These are phyloP conservation scores for barrel medic (Medicago truncatula) DNA, from an alignment of 306 rosid genomes.

Conservation along the genomic window MtrunA17r5.0-ANR NC_053049.1:13433501-13434000, in stretches of 20 bases:
- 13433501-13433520: conserved; percentile 11
- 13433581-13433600: not conserved
- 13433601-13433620: conserved; percentile 24
- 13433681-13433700: conserved; percentile 21
- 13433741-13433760: conserved; percentile 86
- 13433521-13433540: conserved; percentile 6
- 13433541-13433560: not conserved
- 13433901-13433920: conserved; percentile 35
- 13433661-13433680: conserved; percentile 3
- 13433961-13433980: conserved; percentile 43
- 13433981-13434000: conserved; percentile 57
- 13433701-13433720: conserved; percentile 44
- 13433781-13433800: conserved; percentile 63
- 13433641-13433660: conserved; percentile 19
- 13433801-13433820: conserved; percentile 96
- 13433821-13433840: conserved; percentile 90
- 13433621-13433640: conserved; percentile 24
- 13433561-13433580: not conserved
- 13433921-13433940: conserved; percentile 59
- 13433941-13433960: conserved; percentile 87
- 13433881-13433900: conserved; percentile 48
- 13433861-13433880: conserved; percentile 52
- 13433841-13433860: conserved; percentile 53
- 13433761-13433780: conserved; percentile 77
- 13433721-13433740: conserved; percentile 84